Conservation (phyloP, 495 filamentous ascomycete species). For the Glonium stellatum region DNA sequence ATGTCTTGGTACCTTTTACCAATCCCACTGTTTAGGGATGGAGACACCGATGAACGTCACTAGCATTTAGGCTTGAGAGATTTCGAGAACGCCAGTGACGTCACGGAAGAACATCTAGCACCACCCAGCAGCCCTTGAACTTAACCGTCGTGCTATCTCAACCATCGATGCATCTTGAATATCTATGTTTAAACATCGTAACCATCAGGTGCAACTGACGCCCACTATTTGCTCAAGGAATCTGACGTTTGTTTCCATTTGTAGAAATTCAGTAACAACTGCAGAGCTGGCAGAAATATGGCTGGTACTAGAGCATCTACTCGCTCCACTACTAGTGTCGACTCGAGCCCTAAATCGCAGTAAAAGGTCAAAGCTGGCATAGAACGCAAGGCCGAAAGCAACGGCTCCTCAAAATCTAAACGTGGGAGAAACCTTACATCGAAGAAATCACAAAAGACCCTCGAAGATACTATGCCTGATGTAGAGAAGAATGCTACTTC, state of each 20-base stretch:
- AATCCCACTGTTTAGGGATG: too few species aligned
- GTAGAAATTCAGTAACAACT: background rate
- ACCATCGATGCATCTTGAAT: too few species aligned
- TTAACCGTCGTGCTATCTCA: too few species aligned
- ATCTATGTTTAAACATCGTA: too few species aligned
- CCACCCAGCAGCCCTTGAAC: too few species aligned
- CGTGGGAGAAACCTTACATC: slow-evolving; percentile 22
- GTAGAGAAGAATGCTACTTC: slow-evolving; percentile 12
- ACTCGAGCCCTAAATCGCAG: slow-evolving; percentile 3
- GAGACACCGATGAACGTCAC: too few species aligned
- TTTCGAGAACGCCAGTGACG: too few species aligned
- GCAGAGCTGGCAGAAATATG: background rate
- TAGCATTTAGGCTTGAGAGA: too few species aligned
- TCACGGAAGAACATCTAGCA: too few species aligned
- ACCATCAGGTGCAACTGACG: too few species aligned
- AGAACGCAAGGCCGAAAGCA: slow-evolving; percentile 35
- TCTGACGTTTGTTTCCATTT: background rate
- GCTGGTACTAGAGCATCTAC: slow-evolving; percentile 14
- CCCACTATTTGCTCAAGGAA: background rate
- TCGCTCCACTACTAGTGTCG: background rate
- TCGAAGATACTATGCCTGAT: slow-evolving; percentile 34
- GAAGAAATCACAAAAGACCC: slow-evolving; percentile 36
- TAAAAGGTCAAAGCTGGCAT: slow-evolving; percentile 18
- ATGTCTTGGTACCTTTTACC: too few species aligned
- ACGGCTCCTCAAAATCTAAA: slow-evolving; percentile 27